These are phyloP conservation scores for Enteropsectra breve DNA, from an alignment of 371 early-diverging fungal genomes.

Conservation along the genomic window DNA sequence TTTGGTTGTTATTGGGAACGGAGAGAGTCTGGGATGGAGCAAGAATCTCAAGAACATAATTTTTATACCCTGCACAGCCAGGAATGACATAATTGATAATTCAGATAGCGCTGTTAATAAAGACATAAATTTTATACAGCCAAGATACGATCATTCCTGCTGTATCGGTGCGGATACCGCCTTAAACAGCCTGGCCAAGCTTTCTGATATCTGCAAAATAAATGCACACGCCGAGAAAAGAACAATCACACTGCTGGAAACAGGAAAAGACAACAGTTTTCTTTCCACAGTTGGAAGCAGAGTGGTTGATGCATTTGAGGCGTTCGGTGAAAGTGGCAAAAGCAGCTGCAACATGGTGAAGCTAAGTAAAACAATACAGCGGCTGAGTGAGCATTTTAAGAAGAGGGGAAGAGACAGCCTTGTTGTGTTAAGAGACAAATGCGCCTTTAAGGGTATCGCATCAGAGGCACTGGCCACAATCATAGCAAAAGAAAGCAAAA, in stretches of 20 bases:
- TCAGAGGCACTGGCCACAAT: constrained; percentile 77
- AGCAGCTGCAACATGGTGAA: constrained; percentile 47
- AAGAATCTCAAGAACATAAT: constrained; percentile 63
- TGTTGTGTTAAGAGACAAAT: constrained; percentile 48
- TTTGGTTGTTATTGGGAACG: constrained; percentile 82
- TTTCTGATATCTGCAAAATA: constrained; percentile 82
- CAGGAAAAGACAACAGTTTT: constrained; percentile 85
- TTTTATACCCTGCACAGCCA: constrained; percentile 83
- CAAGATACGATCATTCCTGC: neutral
- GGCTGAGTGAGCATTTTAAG: constrained; percentile 42
- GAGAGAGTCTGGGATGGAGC: constrained; percentile 71
- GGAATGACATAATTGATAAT: constrained; percentile 93
- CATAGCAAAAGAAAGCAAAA: constrained; percentile 64
- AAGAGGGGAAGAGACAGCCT: constrained; percentile 26
- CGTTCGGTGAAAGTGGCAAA: constrained; percentile 69
- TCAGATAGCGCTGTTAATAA: constrained; percentile 73
- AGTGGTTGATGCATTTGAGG: constrained; percentile 75
- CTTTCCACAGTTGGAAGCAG: constrained; percentile 79
- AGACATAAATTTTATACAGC: neutral
- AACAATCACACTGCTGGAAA: constrained; percentile 89
- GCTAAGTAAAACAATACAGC: constrained; percentile 45
- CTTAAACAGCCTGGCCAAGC: constrained; percentile 78
- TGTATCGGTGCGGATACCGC: constrained; percentile 79
- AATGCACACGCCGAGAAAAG: constrained; percentile 76
- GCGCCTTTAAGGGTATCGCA: constrained; percentile 37